phyloP scores from a whole-genome alignment of 257 asterid species.

The Mentha longifolia region DNA sequence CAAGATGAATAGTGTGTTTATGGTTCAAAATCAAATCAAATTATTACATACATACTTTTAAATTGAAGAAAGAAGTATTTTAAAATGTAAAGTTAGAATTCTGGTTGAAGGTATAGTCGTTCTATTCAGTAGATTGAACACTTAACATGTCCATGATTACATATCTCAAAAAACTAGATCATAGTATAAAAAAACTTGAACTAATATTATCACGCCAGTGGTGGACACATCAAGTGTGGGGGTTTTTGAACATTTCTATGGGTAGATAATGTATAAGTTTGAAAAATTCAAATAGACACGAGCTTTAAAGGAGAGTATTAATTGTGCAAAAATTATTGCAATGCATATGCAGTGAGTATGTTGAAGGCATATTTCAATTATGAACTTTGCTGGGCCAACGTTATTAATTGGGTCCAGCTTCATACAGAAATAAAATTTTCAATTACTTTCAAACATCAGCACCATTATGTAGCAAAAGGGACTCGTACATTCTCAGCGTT shows the following conservation, averaged over 20 bases:
- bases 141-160: too few relatives aligned
- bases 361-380: slow-evolving; percentile 16
- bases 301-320: background rate
- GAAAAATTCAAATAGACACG: background rate
- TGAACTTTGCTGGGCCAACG: slow-evolving; percentile 16
- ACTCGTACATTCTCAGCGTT: background rate
- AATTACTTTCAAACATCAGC: slow-evolving; percentile 1
- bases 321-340: slow-evolving; percentile 5
- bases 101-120: too few relatives aligned
- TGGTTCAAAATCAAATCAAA: background rate
- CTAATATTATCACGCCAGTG: too few relatives aligned
- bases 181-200: too few relatives aligned
- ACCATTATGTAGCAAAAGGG: background rate
- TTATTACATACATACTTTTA: background rate
- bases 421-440: background rate
- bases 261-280: background rate
- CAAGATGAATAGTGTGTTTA: slow-evolving; percentile 6
- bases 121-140: too few relatives aligned
- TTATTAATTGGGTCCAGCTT: slow-evolving; percentile 5
- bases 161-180: too few relatives aligned
- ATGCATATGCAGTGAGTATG: background rate
- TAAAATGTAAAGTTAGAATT: too few relatives aligned
- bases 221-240: too few relatives aligned
- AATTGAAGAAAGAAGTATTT: too few relatives aligned
- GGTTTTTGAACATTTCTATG: too few relatives aligned